phyloP scores from a whole-genome alignment of 2,329 filamentous ascomycete genomes.

The Aspergillus ustus region DNA sequence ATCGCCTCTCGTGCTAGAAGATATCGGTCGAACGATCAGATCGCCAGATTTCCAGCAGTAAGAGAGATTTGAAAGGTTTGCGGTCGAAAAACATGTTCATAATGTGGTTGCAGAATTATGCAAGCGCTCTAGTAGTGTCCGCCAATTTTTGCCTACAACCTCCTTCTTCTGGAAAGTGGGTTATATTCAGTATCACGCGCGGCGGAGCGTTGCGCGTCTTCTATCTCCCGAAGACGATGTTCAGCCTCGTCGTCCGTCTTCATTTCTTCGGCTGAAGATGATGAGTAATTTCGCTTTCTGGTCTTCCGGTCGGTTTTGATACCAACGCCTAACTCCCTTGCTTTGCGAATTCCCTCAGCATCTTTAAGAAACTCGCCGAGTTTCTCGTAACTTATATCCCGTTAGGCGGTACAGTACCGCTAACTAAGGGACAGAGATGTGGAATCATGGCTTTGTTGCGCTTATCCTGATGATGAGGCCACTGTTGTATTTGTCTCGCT shows the following conservation, averaged over 20 bases:
- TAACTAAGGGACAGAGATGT: too few species aligned
- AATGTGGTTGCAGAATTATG: too few species aligned
- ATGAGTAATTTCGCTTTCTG: constrained; percentile 11
- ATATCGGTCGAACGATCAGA: too few species aligned
- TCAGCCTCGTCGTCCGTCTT: constrained; percentile 11
- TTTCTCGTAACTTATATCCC: constrained; percentile 4
- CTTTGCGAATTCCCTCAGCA: constrained; percentile 6
- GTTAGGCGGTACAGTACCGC: too few species aligned
- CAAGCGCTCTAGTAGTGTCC: too few species aligned
- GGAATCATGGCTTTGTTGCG: too few species aligned
- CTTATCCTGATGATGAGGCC: too few species aligned
- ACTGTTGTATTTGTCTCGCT: too few species aligned
- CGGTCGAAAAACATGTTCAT: too few species aligned
- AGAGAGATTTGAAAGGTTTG: too few species aligned
- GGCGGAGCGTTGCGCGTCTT: not conserved
- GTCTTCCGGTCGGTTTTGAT: not conserved
- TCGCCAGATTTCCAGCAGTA: too few species aligned
- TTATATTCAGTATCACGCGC: not conserved
- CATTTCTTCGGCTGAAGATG: constrained; percentile 8
- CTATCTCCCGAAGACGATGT: not conserved
- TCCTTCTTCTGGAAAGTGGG: constrained; percentile 10
- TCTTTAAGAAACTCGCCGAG: constrained; percentile 1
- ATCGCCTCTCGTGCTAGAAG: too few species aligned
- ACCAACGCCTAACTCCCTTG: constrained; percentile 2
- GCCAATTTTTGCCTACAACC: not conserved